Conservation (phyloP, 148 eudicot species). For the Limonium bicolor region DNA sequence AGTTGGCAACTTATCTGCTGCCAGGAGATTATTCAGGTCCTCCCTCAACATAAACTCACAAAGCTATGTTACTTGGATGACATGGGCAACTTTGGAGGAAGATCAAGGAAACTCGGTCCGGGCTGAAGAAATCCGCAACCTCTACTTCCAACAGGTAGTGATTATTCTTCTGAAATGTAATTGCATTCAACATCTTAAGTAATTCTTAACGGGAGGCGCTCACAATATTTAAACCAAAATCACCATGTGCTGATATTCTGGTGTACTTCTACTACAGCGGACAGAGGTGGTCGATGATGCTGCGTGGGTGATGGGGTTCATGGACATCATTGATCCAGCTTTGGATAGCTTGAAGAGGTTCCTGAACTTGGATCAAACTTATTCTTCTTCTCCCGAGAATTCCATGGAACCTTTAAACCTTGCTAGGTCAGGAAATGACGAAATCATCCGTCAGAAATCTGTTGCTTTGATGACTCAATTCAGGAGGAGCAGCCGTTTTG, state of each 20-base stretch:
- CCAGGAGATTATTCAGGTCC: conserved; percentile 79
- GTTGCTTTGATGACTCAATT: conserved; percentile 7
- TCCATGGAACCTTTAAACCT: conserved; percentile 7
- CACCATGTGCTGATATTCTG: background rate
- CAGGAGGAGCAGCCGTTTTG: conserved; percentile 32
- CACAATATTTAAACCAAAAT: background rate
- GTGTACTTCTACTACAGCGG: conserved; percentile 36
- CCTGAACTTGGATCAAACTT: conserved; percentile 42
- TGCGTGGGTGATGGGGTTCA: conserved; percentile 78
- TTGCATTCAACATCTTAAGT: background rate
- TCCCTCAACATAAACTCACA: conserved; percentile 84
- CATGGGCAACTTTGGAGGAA: conserved; percentile 94
- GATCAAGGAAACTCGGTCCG: conserved; percentile 79
- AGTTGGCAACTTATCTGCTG: conserved; percentile 83
- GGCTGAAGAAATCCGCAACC: conserved; percentile 94
- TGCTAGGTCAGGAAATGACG: conserved; percentile 5
- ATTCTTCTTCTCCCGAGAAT: conserved; percentile 20
- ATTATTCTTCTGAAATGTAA: background rate
- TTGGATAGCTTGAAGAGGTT: conserved; percentile 66
- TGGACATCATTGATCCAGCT: conserved; percentile 90
- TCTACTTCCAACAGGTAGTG: conserved; percentile 92
- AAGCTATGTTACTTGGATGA: conserved; percentile 98
- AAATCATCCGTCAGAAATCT: conserved; percentile 1
- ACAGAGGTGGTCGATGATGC: conserved; percentile 90
- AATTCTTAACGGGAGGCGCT: too few relatives aligned